Base-by-base conservation (phyloP, 306 rosid genomes). In the Medicago arabica region DNA sequence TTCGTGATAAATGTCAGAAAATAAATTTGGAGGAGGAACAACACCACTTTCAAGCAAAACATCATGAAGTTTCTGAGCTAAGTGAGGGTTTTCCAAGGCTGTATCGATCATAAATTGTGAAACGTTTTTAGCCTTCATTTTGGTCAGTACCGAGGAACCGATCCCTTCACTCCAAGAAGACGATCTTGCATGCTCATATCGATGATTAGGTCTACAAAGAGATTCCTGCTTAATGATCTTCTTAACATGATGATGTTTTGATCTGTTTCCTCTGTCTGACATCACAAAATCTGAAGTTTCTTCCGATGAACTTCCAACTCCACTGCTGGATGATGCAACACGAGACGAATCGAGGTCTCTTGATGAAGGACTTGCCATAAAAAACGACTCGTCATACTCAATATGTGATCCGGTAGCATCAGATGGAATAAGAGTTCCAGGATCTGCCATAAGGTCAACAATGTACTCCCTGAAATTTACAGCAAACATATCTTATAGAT, bases 111-210 rank as follows among this genome's bases (percentile, higher is more conserved):
- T 89, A 84, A 92, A 95, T 79, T 88, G 88, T n/a, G 99, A 95
- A 82, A 95, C 91, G 51, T 92, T 96, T 62, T 90, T 92, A 73
- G 91, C 96, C 83, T 90, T 87, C 97, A 76, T 92, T 82, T 85
- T 84, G 9, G 80, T 89, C 54, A 62, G 91, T 1, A 89, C 93
- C 64, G 99, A 96, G 51, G 97, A 92, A 82, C 92, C 87, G 47
- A 88, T 80, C 81, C 99, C 99, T 89, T 95, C 97, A 14, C 93
- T 95, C 99, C 99, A 95, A 61, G 99, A 89, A 80, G 97, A 97
- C 19, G 99, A 90, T 89, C 99, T 90, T 58, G 88, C 80, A 79
- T 83, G 98, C 23, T 49, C 51, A 76, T 75, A 67, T 49, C 93
- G 77, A 82, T 82, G 85, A 86, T 31, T 91, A 69, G 91, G 82